Base-by-base conservation (phyloP, 495 filamentous ascomycete genomes). In the Neurospora tetrasperma region DNA sequence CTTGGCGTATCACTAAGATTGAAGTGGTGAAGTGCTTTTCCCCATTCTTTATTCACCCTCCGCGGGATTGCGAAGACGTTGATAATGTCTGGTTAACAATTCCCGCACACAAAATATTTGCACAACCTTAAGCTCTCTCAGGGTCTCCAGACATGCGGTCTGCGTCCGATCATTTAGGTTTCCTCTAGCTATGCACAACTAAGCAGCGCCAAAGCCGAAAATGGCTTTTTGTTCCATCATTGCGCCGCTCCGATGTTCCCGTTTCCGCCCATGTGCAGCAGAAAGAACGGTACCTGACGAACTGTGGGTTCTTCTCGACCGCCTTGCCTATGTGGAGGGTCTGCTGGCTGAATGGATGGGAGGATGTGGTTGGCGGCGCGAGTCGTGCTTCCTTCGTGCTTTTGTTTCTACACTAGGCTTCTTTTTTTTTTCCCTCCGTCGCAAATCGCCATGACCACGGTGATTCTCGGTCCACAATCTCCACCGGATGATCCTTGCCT, bases 331-430 rank as follows among this genome's bases (percentile, higher is more conserved):
- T 16, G 54, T 62, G 54, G 54, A 62, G 54, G 54, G 12, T 18
- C 54, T 35, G 35, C 54, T 62, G 27, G 31, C 14, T 31, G 54
- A 62, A 62, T 23, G 54, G 5, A 54, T 70, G 68, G 62, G 69
- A 43, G 54, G 5, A 54, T 70, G 68, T 71, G 69, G 69, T 69
- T 69, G 72, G 70, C 44, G 66, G 42, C 72, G 69, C 70, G 44
- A 71, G 73, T 70, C 71, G 71, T 46, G 71, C 68, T 68, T 73
- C 69, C 39, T 71, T 70, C 69, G 73, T 62, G 54, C 54, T 35
- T 35, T 62, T 31, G 27, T 31, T 31, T 31, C 27, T 31, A 31
- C 27, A 31, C 27, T 31, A 2, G 27, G 27, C 27, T 31, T 31
- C 27, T 31, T 31, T 38, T 35, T 35, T 62, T 62, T 62, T 62